Percentiles rank a stretch among this genome's conserved stretches.
These are phyloP conservation scores for Sphagnum tenellum DNA, from an alignment of 225 moss, liverwort and hornwort species.

Conservation along the genomic window DNA sequence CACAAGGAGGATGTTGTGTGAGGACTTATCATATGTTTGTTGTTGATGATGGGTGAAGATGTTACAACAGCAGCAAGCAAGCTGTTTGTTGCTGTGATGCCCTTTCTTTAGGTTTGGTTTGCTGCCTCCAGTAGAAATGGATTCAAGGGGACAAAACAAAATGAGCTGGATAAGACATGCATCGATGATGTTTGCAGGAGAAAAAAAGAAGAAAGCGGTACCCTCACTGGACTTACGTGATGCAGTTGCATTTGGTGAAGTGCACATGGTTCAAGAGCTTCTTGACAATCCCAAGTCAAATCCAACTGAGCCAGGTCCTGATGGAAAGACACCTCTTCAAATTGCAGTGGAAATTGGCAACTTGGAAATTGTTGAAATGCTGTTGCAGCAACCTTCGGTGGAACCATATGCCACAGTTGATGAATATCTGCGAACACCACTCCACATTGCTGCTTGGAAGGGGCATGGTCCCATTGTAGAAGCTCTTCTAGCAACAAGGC, in stretches of 20 bases:
- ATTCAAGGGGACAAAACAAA: too few relatives aligned
- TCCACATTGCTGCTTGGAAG: conserved; percentile 3
- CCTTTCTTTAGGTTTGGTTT: too few relatives aligned
- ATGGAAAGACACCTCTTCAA: conserved; percentile 3
- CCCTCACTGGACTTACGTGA: neutral
- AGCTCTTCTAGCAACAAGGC: conserved; percentile 16
- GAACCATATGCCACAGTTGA: neutral
- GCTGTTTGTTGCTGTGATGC: too few relatives aligned
- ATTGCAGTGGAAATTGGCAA: neutral
- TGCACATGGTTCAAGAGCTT: neutral
- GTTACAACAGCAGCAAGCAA: too few relatives aligned
- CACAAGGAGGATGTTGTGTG: too few relatives aligned
- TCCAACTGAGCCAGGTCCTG: neutral
- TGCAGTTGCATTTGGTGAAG: neutral
- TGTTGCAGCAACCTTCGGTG: neutral
- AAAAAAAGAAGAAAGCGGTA: too few relatives aligned
- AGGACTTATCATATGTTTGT: too few relatives aligned
- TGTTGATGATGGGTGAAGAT: too few relatives aligned
- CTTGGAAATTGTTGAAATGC: conserved; percentile 1
- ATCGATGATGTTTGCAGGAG: too few relatives aligned
- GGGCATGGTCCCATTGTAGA: conserved; percentile 10
- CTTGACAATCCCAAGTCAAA: neutral
- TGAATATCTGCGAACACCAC: conserved; percentile 1
- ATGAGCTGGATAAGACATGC: too few relatives aligned
- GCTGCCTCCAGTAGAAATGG: too few relatives aligned